phyloP scores from a whole-genome alignment of 805 yeast species.

The Saturnispora ahearnii region DNA sequence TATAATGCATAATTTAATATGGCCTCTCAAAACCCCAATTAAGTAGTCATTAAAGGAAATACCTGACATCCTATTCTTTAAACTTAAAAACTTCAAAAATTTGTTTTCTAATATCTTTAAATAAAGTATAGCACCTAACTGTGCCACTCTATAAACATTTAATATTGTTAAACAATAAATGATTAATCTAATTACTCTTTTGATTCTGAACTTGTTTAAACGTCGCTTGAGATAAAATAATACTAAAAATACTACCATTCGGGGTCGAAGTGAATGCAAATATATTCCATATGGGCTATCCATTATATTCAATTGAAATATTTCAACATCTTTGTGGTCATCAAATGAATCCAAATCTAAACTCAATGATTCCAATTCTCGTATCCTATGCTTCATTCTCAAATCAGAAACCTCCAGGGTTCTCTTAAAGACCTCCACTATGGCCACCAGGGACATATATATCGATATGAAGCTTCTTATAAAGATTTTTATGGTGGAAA shows the following conservation, averaged over 20 bases:
- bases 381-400: neutral
- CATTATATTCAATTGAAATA: neutral
- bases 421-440: neutral
- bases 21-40: conserved; percentile 3
- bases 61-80: neutral
- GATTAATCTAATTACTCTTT: neutral
- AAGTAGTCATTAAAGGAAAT: neutral
- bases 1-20: neutral
- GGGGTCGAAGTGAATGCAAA: conserved; percentile 2
- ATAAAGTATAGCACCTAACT: neutral
- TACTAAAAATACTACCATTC: neutral
- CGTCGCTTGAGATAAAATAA: neutral
- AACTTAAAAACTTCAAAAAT: neutral
- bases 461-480: neutral
- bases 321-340: neutral
- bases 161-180: neutral
- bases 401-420: neutral
- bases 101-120: conserved; percentile 4
- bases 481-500: neutral
- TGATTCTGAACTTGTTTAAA: neutral
- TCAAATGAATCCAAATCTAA: neutral
- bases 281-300: conserved; percentile 2
- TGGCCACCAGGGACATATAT: neutral
- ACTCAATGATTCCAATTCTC: neutral
- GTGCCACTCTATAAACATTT: neutral